Conservation (phyloP, 257 asterid species). For the Knoxia roxburghii region DNA sequence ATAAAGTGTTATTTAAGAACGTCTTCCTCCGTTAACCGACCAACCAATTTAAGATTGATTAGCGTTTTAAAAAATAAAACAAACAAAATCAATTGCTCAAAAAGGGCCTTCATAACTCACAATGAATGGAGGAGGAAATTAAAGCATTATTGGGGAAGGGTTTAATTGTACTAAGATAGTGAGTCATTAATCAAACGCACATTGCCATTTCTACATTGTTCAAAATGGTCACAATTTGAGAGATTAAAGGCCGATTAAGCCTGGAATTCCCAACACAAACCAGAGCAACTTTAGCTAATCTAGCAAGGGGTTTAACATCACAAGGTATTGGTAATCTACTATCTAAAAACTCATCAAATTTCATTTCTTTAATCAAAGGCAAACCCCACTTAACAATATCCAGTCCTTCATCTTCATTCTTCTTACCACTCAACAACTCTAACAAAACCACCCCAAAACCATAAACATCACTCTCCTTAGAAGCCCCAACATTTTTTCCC, state of each 20-base stretch:
- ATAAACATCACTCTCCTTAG: slow-evolving; percentile 73
- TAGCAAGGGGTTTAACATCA: slow-evolving; percentile 44
- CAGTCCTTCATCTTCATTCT: slow-evolving; percentile 36
- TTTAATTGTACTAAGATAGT: too few relatives aligned
- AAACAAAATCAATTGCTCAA: too few relatives aligned
- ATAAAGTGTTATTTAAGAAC: too few relatives aligned
- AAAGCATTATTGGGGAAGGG: too few relatives aligned
- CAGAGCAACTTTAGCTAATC: slow-evolving; percentile 63
- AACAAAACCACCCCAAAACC: slow-evolving; percentile 78
- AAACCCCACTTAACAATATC: slow-evolving; percentile 63
- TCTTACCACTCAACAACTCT: slow-evolving; percentile 79
- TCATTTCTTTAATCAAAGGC: slow-evolving; percentile 67
- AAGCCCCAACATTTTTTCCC: slow-evolving; percentile 32
- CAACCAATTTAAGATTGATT: too few relatives aligned
- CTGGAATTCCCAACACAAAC: slow-evolving; percentile 79
- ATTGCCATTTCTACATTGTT: slow-evolving; percentile 41
- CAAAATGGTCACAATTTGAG: slow-evolving; percentile 57
- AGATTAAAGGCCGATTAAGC: slow-evolving; percentile 47
- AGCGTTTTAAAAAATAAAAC: too few relatives aligned
- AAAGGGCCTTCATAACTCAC: too few relatives aligned
- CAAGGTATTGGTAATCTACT: slow-evolving; percentile 43
- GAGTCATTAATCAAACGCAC: too few relatives aligned
- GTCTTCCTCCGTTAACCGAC: too few relatives aligned
- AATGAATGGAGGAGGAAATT: too few relatives aligned
- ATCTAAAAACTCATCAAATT: slow-evolving; percentile 58